Base-by-base conservation (phyloP, 139 green algal species). In the Ettlia oleoabundans region DNA sequence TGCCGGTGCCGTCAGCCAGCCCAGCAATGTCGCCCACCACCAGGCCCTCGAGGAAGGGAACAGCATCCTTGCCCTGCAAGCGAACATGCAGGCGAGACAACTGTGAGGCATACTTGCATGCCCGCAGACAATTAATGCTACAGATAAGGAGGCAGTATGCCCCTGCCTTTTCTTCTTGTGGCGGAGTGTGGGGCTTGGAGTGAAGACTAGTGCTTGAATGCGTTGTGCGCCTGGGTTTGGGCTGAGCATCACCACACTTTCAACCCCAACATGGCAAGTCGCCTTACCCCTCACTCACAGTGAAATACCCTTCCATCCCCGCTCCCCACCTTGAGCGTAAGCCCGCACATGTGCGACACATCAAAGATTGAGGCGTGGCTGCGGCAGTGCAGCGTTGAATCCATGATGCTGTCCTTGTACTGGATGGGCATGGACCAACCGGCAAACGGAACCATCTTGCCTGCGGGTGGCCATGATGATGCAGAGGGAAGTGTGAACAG, bases 381-480 rank as follows among this genome's bases (percentile, higher is more conserved):
- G 15, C 97, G 84, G 89, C 96, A 99, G 85, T 95, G 91, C 28
- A 87, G 89, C 10, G 94, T 98, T 4, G 94, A 93, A 0, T 99
- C 97, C 88, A 99, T 98, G 82, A 99, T 98, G 71, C 78, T 93
- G 86, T 99, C 77, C 82, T 96, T 96, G 91, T 99, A 99, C 82
- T 99, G 97, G 73, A 99, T 97, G 10, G 97, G 97, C 97, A 99
- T 99, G 18, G 92, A 94, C 92, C 94, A 99, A 51, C 97, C 97
- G 19, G 95, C 96, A 87, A 99, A 99, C 4, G 93, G 93, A 28
- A 99, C 97, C 96, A 98, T 98, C 84, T 98, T 98, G 81, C 90
- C 95, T 98, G 91, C 40, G 40, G n/a, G n/a, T n/a, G n/a, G n/a
- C n/a, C n/a, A n/a, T n/a, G n/a, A n/a, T 15, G 47, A 15, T 58